phyloP scores from a whole-genome alignment of 176 grass and related monocot species.

The Carex parvula region DNA sequence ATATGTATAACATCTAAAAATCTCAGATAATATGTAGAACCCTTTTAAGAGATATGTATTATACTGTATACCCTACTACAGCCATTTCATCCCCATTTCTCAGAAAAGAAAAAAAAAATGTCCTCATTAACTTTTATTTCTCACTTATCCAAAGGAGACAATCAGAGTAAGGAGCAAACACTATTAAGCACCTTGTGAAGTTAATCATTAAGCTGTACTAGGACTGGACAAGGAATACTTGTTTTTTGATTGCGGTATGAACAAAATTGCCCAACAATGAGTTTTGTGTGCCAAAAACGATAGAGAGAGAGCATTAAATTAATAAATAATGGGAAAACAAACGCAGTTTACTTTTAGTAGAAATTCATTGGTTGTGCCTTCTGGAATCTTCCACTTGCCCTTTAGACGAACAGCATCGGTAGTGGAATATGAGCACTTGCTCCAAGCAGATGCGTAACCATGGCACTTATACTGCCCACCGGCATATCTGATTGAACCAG shows the following conservation, averaged over 20 bases:
- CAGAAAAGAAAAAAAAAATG: background rate
- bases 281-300: background rate
- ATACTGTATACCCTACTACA: background rate
- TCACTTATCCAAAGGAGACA: background rate
- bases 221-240: background rate
- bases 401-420: constrained; percentile 66
- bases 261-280: constrained; percentile 6
- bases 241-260: background rate
- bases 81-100: background rate
- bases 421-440: constrained; percentile 76
- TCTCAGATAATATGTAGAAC: background rate
- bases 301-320: background rate
- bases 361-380: constrained; percentile 55
- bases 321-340: background rate
- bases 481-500: constrained; percentile 53
- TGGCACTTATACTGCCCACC: constrained; percentile 64
- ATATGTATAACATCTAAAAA: background rate
- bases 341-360: constrained; percentile 56
- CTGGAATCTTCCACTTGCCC: constrained; percentile 74
- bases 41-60: background rate
- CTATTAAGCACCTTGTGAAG: background rate
- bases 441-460: constrained; percentile 91
- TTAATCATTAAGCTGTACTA: background rate
- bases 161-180: background rate
- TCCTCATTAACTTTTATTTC: background rate